Percentiles rank a stretch among this genome's conserved stretches.
Conservation (phyloP, 257 asterid genomes). For the Eustoma russellianum region DNA sequence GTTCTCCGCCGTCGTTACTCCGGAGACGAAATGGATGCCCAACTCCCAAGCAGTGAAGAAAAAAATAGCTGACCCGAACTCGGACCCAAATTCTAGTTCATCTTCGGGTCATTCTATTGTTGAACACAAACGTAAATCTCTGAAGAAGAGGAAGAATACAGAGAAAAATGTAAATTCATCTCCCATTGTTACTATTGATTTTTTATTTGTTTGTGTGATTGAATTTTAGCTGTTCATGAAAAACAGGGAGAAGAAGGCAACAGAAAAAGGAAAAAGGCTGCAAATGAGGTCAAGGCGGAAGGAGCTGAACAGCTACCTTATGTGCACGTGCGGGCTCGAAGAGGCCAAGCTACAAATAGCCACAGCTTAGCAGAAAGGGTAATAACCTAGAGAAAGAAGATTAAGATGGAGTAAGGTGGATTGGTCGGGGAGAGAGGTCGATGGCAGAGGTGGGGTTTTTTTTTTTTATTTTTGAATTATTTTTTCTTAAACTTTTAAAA, state of each 20-base stretch:
- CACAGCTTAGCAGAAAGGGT: conserved; percentile 99
- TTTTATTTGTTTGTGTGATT: too few species aligned
- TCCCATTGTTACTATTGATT: too few species aligned
- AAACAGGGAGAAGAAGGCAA: conserved; percentile 45
- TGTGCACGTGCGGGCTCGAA: conserved; percentile 89
- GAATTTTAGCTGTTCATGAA: background rate
- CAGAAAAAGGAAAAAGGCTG: conserved; percentile 56
- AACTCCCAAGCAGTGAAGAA: conserved; percentile 46
- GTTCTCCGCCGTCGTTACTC: conserved; percentile 36
- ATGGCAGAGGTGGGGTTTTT: too few species aligned
- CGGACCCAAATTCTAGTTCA: conserved; percentile 25
- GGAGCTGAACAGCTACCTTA: conserved; percentile 66
- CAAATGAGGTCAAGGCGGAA: conserved; percentile 33
- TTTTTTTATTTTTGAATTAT: too few species aligned
- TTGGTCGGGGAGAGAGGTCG: too few species aligned
- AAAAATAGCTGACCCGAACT: conserved; percentile 61
- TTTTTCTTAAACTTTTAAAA: too few species aligned
- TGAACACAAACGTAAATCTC: conserved; percentile 27
- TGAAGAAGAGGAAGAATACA: conserved; percentile 59
- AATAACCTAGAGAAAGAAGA: too few species aligned
- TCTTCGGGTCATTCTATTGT: conserved; percentile 34
- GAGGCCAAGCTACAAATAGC: conserved; percentile 98
- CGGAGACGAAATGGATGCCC: conserved; percentile 28
- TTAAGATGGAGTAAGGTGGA: too few species aligned
- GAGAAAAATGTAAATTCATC: conserved; percentile 59